Evolutionary conservation across 805 yeast species (phyloP).

Genomic region (Pichia thaimueangensis): DNA sequence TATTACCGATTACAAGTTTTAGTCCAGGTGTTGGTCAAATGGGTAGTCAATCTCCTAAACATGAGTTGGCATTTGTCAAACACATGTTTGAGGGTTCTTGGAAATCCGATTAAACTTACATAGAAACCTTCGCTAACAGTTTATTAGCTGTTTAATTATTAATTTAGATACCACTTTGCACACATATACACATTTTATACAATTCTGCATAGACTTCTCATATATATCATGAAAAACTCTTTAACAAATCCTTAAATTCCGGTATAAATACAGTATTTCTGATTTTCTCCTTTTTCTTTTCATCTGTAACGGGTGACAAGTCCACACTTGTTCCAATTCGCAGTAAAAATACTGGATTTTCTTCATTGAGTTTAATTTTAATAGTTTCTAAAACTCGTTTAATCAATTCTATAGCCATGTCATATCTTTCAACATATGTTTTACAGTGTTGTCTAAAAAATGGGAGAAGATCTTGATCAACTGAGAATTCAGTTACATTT

Average conservation of each 20-base stretch:
- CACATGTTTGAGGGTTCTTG: conserved; percentile 64
- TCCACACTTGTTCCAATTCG: background rate
- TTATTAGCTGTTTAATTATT: too few species aligned
- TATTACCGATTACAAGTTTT: conserved; percentile 65
- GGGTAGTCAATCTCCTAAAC: conserved; percentile 43
- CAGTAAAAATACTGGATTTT: conserved; percentile 6
- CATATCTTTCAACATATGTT: conserved; percentile 2
- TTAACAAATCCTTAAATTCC: conserved; percentile 1
- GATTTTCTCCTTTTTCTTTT: background rate
- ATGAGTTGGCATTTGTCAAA: conserved; percentile 50
- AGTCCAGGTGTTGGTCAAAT: conserved; percentile 66
- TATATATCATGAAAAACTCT: too few species aligned
- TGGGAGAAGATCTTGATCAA: conserved; percentile 11
- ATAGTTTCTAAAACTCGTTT: conserved; percentile 7
- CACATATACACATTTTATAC: too few species aligned
- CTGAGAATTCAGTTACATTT: conserved; percentile 6
- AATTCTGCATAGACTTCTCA: too few species aligned
- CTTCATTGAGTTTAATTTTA: background rate
- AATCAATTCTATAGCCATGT: conserved; percentile 7
- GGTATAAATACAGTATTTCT: background rate
- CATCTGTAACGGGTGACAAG: background rate
- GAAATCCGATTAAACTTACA: too few species aligned
- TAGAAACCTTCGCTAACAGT: too few species aligned
- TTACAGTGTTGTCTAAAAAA: conserved; percentile 1
- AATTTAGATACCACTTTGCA: too few species aligned